Evolutionary conservation across 495 filamentous ascomycete genomes (phyloP), one percentile per base, ranked within the genome.

Genomic region (Bacidia rubella): DNA sequence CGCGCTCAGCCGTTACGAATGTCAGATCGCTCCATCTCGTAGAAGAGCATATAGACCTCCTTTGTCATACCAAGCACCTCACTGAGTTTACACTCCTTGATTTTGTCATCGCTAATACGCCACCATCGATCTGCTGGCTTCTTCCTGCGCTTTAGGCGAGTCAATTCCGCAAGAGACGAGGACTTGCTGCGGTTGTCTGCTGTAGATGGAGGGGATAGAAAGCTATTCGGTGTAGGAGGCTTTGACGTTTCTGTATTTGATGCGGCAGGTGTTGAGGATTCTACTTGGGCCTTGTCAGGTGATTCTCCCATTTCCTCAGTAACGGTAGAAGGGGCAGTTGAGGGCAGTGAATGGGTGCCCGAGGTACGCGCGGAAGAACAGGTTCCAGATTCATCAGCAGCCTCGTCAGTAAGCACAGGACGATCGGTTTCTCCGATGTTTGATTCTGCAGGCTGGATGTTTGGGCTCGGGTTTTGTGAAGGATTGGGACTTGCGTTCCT

Each of bases 71-170:
- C 76, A 50, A 99, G 62, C 20, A 99, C 87, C 49, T 99, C 90
- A 47, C 76, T 79, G 2, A 89, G 97, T 66, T 85, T 92, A 52
- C 86, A 82, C 62, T 96, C 90, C 61, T 90, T 94, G 53, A 97
- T 76, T 62, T 96, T 96, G 32, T 97, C 92, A 62, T 99, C 92
- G 38, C 90, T 96, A 45, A 99, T 96, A 12, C 92, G 78, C 92
- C 92, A 99, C 92, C 92, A 99, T 19, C 86, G 76, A 59, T 85
- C 76, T 51, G 70, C 77, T n/a, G 70, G 59, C 57, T 77, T 78
- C 59, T 81, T 81, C 54, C 72, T 76, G 29, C 54, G 54, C 20
- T 57, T 54, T 48, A 61, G 47, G 15, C 55, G 57, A 4, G 26
- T 25, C 0, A 55, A 23, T 9, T 56, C 57, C 9, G 50, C 21